Conservation (phyloP, 768 basidiomycete species). For the Termitomyces sp. region DNA sequence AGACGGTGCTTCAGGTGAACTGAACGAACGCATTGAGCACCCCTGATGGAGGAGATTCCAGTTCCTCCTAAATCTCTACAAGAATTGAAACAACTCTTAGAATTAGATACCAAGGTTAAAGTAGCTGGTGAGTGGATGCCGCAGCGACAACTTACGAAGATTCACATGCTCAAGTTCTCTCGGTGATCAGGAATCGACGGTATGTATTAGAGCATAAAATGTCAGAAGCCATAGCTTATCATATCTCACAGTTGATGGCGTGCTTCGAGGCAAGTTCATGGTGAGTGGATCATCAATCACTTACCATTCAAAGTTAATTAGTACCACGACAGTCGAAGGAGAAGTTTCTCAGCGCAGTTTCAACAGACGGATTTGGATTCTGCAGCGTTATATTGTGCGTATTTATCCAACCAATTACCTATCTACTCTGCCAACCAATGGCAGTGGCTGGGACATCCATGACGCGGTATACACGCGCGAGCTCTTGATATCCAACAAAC, state of each 20-base stretch:
- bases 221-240: neutral
- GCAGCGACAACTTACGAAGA: neutral
- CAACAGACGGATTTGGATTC: constrained; percentile 85
- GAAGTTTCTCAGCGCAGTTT: constrained; percentile 82
- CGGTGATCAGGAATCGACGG: constrained; percentile 57
- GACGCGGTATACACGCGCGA: constrained; percentile 82
- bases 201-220: constrained; percentile 23
- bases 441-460: constrained; percentile 89
- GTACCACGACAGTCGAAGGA: constrained; percentile 64
- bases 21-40: neutral
- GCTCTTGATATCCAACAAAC: constrained; percentile 84
- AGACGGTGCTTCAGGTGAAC: too few relatives aligned
- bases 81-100: constrained; percentile 52
- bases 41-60: neutral
- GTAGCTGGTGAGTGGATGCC: constrained; percentile 69
- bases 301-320: neutral
- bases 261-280: constrained; percentile 94
- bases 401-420: neutral
- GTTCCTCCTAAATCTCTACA: constrained; percentile 33
- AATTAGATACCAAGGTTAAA: constrained; percentile 78
- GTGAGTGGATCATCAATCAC: constrained; percentile 25
- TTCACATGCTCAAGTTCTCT: constrained; percentile 1
- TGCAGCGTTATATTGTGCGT: constrained; percentile 85
- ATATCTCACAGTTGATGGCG: constrained; percentile 70
- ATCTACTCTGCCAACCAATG: neutral